A percentile compares a stretch with the other conserved stretches of the same genome.
phyloP scores from a whole-genome alignment of 768 basidiomycete genomes.

The Auricularia sp. region DNA sequence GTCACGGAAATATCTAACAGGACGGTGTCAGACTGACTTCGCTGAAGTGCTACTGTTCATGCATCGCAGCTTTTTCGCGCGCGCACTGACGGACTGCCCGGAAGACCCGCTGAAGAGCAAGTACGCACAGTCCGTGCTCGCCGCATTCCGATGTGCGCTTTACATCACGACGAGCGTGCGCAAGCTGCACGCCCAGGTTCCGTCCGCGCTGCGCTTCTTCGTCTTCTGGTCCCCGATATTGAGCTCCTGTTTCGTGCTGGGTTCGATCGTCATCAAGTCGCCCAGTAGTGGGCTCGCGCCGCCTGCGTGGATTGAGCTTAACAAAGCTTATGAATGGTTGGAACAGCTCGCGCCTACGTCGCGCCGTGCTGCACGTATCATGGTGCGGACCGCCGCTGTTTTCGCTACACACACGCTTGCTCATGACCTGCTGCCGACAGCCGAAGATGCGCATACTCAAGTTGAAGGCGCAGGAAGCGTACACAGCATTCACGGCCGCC shows the following conservation, averaged over 20 bases:
- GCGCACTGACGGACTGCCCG: constrained; percentile 52
- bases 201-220: constrained; percentile 53
- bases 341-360: background rate
- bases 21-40: too few relatives aligned
- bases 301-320: background rate
- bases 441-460: background rate
- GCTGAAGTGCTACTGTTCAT: constrained; percentile 54
- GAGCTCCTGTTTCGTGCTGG: constrained; percentile 39
- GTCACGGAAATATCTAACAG: too few relatives aligned
- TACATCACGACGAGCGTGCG: background rate
- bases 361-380: background rate
- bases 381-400: background rate
- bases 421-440: background rate
- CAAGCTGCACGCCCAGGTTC: background rate
- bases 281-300: background rate
- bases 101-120: constrained; percentile 60
- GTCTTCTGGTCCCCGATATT: constrained; percentile 38
- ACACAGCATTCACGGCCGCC: background rate
- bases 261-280: background rate
- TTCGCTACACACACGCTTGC: background rate
- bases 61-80: constrained; percentile 66
- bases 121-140: constrained; percentile 56
- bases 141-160: constrained; percentile 51
- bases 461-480: background rate
- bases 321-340: background rate